These are phyloP conservation scores for Hypoxylon trugodes DNA, from an alignment of 495 filamentous ascomycete species.

Conservation along the genomic window DNA sequence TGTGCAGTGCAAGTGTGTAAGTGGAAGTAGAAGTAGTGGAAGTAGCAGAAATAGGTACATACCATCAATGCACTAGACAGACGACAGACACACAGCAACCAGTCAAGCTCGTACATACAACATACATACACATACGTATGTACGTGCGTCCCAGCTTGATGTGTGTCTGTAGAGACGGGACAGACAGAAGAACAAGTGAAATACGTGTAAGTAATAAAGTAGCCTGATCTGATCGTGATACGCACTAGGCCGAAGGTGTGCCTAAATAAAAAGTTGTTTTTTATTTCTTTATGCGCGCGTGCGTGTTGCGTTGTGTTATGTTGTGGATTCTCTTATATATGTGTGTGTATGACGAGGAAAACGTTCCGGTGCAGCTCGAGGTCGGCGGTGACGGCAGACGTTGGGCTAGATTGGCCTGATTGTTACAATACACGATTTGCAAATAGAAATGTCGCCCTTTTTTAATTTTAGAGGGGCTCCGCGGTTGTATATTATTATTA, in stretches of 20 bases:
- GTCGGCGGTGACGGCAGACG: slow-evolving; percentile 15
- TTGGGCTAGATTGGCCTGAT: slow-evolving; percentile 27
- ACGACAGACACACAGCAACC: too few species aligned
- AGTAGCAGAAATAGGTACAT: too few species aligned
- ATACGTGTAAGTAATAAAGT: neutral
- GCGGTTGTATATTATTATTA: slow-evolving; percentile 2
- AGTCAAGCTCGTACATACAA: too few species aligned
- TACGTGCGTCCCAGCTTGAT: too few species aligned
- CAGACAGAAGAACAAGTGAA: neutral
- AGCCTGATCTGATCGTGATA: slow-evolving; percentile 13
- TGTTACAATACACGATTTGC: slow-evolving; percentile 28
- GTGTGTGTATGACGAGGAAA: slow-evolving; percentile 12
- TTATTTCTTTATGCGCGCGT: neutral
- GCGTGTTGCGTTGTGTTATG: neutral
- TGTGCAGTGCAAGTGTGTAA: too few species aligned
- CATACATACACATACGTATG: slow-evolving; percentile 8
- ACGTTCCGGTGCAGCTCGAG: slow-evolving; percentile 13
- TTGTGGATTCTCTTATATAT: neutral
- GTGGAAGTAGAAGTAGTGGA: too few species aligned
- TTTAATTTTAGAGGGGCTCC: slow-evolving; percentile 30
- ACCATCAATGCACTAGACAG: too few species aligned
- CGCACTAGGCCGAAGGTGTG: neutral
- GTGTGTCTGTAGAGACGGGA: neutral
- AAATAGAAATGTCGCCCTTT: slow-evolving; percentile 23
- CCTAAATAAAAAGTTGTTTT: neutral